These are phyloP conservation scores for Fonsecaea monophora DNA, from an alignment of 2,329 filamentous ascomycete species.

Conservation along the genomic window DNA sequence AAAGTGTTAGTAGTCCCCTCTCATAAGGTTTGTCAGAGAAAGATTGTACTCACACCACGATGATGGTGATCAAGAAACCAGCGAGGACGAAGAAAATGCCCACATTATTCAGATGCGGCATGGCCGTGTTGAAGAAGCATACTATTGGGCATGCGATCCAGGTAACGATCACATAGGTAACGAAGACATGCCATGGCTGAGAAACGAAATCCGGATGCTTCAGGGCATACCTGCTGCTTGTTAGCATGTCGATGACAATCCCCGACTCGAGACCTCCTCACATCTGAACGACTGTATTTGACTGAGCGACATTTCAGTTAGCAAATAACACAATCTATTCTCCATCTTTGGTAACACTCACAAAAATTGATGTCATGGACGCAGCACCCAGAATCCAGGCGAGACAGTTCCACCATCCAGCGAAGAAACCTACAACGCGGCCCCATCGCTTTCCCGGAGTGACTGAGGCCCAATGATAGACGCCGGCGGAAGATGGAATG, in stretches of 20 bases:
- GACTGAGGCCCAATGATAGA: conserved; percentile 68
- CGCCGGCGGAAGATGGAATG: conserved; percentile 65
- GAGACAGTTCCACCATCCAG: conserved; percentile 54
- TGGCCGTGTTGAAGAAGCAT: conserved; percentile 56
- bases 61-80: conserved; percentile 56
- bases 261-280: conserved; percentile 62
- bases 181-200: conserved; percentile 65
- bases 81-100: conserved; percentile 60
- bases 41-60: conserved; percentile 44
- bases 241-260: not conserved
- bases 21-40: not conserved
- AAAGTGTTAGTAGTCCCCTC: not conserved
- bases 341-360: conserved; percentile 1
- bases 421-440: conserved; percentile 57
- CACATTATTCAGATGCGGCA: conserved; percentile 43
- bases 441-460: conserved; percentile 63
- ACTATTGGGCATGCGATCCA: conserved; percentile 35
- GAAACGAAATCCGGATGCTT: conserved; percentile 61
- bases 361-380: conserved; percentile 63
- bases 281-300: conserved; percentile 66
- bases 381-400: conserved; percentile 69
- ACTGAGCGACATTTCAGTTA: not conserved
- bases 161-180: conserved; percentile 59
- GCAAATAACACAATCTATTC: not conserved
- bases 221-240: conserved; percentile 53